Base-by-base conservation (phyloP, 495 filamentous ascomycete genomes). In the Antarctomyces pellizariae region DNA sequence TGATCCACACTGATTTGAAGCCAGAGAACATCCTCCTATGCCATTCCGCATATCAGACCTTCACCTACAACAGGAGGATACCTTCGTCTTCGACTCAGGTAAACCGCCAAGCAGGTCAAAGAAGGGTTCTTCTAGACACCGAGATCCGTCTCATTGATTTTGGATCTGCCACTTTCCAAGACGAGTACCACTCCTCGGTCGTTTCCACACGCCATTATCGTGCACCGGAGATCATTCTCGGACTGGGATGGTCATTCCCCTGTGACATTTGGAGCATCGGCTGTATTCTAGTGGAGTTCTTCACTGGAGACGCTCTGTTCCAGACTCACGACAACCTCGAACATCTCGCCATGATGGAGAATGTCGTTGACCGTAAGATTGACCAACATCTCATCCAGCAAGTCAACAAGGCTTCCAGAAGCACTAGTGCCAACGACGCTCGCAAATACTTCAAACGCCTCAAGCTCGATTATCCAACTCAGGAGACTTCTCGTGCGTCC, bases 231-330 rank as follows among this genome's bases (percentile, higher is more conserved):
- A 97, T 97, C 41, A 97, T 97, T 26, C 58, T 97, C 18, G 86
- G 89, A 7, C 58, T 95, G 2, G 89, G 89, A 9, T 97, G 86
- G 89, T 93, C 79, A 32, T 93, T 75, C 45, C 84, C 86, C 0
- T 95, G 89, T 42, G 86, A 97, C 41, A 83, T 97, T 24, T 97
- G 86, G 89, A 95, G 84, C 54, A 93, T 97, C 26, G 89, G 89
- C 4, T 97, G 86, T 39, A 97, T 97, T 34, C 52, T 97, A 22
- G 89, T 97, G n/a, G 86, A 97, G 38, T 97, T 95, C 49, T 97
- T 79, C 45, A 97, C 89, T 2, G 86, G 89, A 2, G 89, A 97
- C 49, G 86, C 89, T 10, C 54, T 97, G 2, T 97, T 97, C 45
- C 86, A 97, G 47, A 95, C 86, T 0, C 86, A 95, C 41, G 86